A percentile compares a stretch with the other conserved stretches of the same genome.
These are phyloP conservation scores for Epichloe bromicola DNA, from an alignment of 2,329 filamentous ascomycete genomes.

Conservation along the genomic window DNA sequence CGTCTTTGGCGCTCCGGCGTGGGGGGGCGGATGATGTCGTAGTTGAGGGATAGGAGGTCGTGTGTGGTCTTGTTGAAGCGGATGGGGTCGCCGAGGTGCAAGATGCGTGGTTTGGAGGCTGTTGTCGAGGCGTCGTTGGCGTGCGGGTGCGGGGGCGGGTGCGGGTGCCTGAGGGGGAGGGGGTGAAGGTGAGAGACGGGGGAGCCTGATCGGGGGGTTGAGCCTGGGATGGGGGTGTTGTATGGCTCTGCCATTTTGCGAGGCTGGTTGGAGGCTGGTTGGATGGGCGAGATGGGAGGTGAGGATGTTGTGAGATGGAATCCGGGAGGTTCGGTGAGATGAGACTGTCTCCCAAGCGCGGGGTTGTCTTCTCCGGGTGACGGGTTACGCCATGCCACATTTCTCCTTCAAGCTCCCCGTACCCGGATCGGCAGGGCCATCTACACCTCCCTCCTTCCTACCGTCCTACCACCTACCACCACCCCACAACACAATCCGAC, in stretches of 20 bases:
- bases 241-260: slow-evolving; percentile 31
- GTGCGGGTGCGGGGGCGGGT: slow-evolving; percentile 7
- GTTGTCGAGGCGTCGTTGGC: slow-evolving; percentile 12
- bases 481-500: too few relatives aligned
- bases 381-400: too few relatives aligned
- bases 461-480: too few relatives aligned
- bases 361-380: too few relatives aligned
- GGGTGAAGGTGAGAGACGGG: slow-evolving; percentile 15
- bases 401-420: too few relatives aligned
- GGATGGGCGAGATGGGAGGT: background rate
- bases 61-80: slow-evolving; percentile 37
- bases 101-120: slow-evolving; percentile 39
- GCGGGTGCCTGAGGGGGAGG: background rate
- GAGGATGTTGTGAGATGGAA: too few relatives aligned
- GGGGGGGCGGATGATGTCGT: slow-evolving; percentile 40
- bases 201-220: slow-evolving; percentile 33
- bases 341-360: too few relatives aligned
- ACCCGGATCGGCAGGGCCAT: too few relatives aligned
- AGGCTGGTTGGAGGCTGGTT: background rate
- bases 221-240: slow-evolving; percentile 32
- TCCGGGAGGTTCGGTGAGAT: too few relatives aligned
- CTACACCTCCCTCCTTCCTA: too few relatives aligned
- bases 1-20: slow-evolving; percentile 35
- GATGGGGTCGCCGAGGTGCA: slow-evolving; percentile 59
- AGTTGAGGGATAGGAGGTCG: slow-evolving; percentile 27